These are phyloP conservation scores for maize (Zea mays) DNA, from an alignment of 176 grass and related monocot species.

Conservation along the genomic window Zm-B73-REFERENCE-NAM-5.0 NC_050098.1:23830001-23830500, in stretches of 20 bases:
- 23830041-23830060: no score
- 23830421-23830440: slow-evolving; percentile 54
- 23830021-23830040: no score
- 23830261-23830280: slow-evolving; percentile 4
- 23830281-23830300: background rate
- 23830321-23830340: slow-evolving; percentile 59
- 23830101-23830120: background rate
- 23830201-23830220: slow-evolving; percentile 8
- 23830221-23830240: background rate
- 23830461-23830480: slow-evolving; percentile 49
- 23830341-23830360: slow-evolving; percentile 53
- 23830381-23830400: slow-evolving; percentile 64
- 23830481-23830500: slow-evolving; percentile 51
- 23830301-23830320: background rate
- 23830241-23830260: background rate
- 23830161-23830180: background rate
- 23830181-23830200: background rate
- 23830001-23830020: no score
- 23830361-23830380: slow-evolving; percentile 58
- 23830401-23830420: slow-evolving; percentile 75
- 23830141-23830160: background rate
- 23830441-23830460: slow-evolving; percentile 40
- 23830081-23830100: background rate
- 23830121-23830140: background rate
- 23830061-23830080: no score